Evolutionary conservation across 352 stramenopile genomes (phyloP).

Genomic region (Blastocystis sp.): DNA sequence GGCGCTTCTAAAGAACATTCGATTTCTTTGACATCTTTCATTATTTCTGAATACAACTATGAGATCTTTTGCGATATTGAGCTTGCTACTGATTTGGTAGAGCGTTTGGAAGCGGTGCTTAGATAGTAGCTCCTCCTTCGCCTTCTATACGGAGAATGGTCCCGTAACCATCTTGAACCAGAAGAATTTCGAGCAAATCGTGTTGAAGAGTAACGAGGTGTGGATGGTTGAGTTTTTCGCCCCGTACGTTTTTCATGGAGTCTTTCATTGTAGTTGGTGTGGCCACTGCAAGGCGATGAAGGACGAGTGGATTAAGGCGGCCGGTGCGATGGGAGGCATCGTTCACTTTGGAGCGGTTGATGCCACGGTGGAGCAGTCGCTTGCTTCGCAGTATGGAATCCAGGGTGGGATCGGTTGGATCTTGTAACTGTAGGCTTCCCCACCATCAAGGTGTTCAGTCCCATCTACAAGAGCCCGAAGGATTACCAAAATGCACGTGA

Average conservation of each 20-base stretch:
- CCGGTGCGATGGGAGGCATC: conserved; percentile 52
- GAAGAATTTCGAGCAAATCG: conserved; percentile 48
- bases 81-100: background rate
- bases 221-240: conserved; percentile 57
- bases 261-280: conserved; percentile 52
- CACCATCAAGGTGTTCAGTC: conserved; percentile 51
- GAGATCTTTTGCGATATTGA: background rate
- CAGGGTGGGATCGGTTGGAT: conserved; percentile 3
- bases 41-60: background rate
- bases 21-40: background rate
- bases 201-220: conserved; percentile 51
- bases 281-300: conserved; percentile 57
- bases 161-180: conserved; percentile 17
- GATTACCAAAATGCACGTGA: conserved; percentile 48
- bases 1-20: background rate
- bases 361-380: conserved; percentile 16
- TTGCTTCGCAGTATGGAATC: conserved; percentile 23
- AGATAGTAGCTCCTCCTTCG: conserved; percentile 6
- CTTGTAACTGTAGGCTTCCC: background rate
- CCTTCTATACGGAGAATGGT: conserved; percentile 47
- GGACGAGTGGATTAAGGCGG: conserved; percentile 57
- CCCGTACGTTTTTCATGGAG: conserved; percentile 26
- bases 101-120: background rate
- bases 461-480: background rate
- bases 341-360: conserved; percentile 55